Evolutionary conservation across 495 filamentous ascomycete species (phyloP).

Genomic region (Glonium stellatum): DNA sequence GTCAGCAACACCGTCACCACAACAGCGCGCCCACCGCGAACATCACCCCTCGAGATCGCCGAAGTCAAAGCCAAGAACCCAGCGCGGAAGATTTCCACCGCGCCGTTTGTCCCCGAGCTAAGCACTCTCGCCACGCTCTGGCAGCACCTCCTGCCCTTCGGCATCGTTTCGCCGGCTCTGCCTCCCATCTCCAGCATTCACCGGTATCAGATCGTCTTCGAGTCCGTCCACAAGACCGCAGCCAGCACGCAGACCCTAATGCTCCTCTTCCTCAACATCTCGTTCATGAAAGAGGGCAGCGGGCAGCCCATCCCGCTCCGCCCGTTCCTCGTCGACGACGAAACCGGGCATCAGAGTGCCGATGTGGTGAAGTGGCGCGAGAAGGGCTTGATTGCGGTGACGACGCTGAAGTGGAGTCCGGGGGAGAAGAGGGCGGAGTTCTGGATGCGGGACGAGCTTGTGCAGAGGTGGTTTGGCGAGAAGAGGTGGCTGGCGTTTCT

Average conservation of each 20-base stretch:
- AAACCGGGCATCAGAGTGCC: background rate
- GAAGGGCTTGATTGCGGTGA: background rate
- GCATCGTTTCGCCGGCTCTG: background rate
- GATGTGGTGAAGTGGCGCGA: background rate
- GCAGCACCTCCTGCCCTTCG: background rate
- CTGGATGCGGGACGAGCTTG: background rate
- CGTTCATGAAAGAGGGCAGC: background rate
- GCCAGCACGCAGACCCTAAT: background rate
- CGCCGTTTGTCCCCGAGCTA: background rate
- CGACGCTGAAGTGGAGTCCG: background rate
- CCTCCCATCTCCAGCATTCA: background rate
- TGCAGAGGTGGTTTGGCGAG: background rate
- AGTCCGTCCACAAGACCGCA: background rate
- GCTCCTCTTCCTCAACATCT: background rate
- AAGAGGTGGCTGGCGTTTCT: background rate
- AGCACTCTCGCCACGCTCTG: background rate
- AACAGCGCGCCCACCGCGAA: background rate
- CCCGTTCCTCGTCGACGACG: background rate
- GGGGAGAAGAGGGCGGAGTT: background rate
- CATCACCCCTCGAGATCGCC: background rate
- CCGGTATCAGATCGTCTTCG: background rate
- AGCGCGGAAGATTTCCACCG: background rate
- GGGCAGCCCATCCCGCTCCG: background rate
- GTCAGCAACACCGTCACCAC: background rate
- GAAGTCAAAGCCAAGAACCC: background rate